These are phyloP conservation scores for Colletotrichum ledebouriae DNA, from an alignment of 2,329 filamentous ascomycete species.

Conservation along the genomic window DNA sequence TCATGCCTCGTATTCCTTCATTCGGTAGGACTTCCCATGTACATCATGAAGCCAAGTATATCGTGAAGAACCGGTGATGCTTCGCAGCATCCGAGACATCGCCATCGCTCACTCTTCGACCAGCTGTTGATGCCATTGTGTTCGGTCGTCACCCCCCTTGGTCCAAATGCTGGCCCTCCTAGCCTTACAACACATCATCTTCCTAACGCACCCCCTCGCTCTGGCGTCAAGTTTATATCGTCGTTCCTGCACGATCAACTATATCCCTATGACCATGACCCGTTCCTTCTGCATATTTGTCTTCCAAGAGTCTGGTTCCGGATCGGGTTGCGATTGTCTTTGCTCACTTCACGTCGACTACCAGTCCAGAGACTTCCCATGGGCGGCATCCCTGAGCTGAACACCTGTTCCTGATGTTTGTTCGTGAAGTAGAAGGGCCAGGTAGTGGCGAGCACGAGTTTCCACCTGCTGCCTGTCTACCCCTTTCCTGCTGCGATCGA, in stretches of 20 bases:
- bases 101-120: constrained; percentile 2
- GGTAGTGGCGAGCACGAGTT: constrained; percentile 63
- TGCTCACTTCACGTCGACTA: constrained; percentile 60
- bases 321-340: constrained; percentile 38
- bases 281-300: constrained; percentile 51
- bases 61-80: constrained; percentile 7
- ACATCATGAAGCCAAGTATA: background rate
- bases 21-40: too few species aligned
- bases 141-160: constrained; percentile 52
- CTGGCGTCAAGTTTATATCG: constrained; percentile 54
- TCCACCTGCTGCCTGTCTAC: constrained; percentile 65
- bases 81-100: constrained; percentile 21
- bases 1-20: background rate
- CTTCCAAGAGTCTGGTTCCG: constrained; percentile 48
- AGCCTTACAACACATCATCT: constrained; percentile 56
- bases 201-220: constrained; percentile 55
- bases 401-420: constrained; percentile 51
- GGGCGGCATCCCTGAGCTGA: constrained; percentile 57
- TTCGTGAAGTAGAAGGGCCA: constrained; percentile 56
- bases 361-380: constrained; percentile 59
- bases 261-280: constrained; percentile 49
- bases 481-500: constrained; percentile 62
- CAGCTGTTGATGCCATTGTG: constrained; percentile 49
- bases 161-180: constrained; percentile 59
- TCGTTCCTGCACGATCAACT: constrained; percentile 51